Base-by-base conservation (phyloP, 2,329 filamentous ascomycete species). In the Scedosporium dehoogii region DNA sequence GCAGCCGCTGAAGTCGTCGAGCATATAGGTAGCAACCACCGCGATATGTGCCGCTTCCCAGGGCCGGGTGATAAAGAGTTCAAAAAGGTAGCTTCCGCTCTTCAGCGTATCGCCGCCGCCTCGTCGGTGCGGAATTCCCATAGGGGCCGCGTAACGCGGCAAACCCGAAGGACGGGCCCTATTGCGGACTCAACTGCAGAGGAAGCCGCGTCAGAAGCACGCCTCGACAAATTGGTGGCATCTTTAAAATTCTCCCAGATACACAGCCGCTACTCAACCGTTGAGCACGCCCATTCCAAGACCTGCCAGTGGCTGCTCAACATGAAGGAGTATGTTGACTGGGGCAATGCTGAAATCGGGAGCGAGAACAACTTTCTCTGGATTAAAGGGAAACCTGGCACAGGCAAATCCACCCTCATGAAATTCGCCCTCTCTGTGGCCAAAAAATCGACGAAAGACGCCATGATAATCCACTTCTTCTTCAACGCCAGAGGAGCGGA, bases 391-490 rank as follows among this genome's bases (percentile, higher is more conserved):
- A 79, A 80, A 10, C 73, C 76, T 1, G 77, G 77, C 0, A 70
- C 72, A 1, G 76, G 77, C 0, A 82, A 82, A 61, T 82, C 76
- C 0, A 79, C 75, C 0, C 62, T 79, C 3, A 79, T 80, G 74
- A 80, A 79, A 58, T 78, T 75, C 56, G 66, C 68, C 0, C 60
- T 64, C 46, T 55, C 65, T 44, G 53, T 65, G n/a, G 65, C 64
- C 18, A 64, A 59, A 21, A 68, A 66, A 25, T 27, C 41, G n/a
- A 53, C 7, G 21, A 48, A 58, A 2, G 64, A 67, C 14, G 63
- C 64, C 1, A 48, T 70, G 0, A 65, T 76, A 0, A 62, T 79
- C 1, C 76, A 74, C 0, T 81, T 80, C 68, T 82, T 81, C 68
- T 82, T 81, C 71, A 77, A 81, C 62, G 78, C 78, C 0, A 69